Conservation (phyloP, 2,329 filamentous ascomycete genomes). For the Cercospora berteroae region DNA sequence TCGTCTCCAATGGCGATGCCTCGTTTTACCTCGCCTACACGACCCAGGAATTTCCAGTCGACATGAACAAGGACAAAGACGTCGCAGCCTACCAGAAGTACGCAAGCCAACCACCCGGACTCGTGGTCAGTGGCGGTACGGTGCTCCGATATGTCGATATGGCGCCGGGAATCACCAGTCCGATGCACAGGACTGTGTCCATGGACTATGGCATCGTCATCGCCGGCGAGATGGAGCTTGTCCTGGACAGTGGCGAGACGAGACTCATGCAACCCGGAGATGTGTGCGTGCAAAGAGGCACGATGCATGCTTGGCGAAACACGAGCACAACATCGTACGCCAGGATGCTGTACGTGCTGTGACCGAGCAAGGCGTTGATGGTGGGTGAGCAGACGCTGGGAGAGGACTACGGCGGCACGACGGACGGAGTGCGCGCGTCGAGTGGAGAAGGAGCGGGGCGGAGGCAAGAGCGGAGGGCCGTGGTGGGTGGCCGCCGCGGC, state of each 20-base stretch:
- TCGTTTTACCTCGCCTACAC: constrained; percentile 52
- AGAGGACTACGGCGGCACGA: constrained; percentile 33
- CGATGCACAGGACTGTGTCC: constrained; percentile 37
- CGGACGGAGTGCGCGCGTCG: constrained; percentile 31
- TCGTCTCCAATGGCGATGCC: constrained; percentile 41
- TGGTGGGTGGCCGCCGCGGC: not conserved
- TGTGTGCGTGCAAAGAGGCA: constrained; percentile 36
- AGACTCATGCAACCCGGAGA: constrained; percentile 34
- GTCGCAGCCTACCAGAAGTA: constrained; percentile 47
- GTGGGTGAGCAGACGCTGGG: constrained; percentile 29
- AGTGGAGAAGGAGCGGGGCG: not conserved
- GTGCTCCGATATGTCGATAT: constrained; percentile 41
- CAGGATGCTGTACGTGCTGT: constrained; percentile 38
- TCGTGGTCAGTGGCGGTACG: constrained; percentile 49
- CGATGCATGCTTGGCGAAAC: constrained; percentile 39
- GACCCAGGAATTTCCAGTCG: constrained; percentile 48
- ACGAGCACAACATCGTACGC: constrained; percentile 32
- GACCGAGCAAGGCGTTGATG: constrained; percentile 29
- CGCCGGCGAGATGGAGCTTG: constrained; percentile 35
- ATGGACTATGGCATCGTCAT: constrained; percentile 39
- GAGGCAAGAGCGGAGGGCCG: not conserved
- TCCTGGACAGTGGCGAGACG: constrained; percentile 36
- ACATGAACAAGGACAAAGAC: constrained; percentile 49
- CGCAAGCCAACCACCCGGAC: constrained; percentile 47
- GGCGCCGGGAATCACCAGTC: constrained; percentile 26